These are phyloP conservation scores for Umbellularia californica DNA, from an alignment of 164 flowering plant species.

Conservation along the genomic window DNA sequence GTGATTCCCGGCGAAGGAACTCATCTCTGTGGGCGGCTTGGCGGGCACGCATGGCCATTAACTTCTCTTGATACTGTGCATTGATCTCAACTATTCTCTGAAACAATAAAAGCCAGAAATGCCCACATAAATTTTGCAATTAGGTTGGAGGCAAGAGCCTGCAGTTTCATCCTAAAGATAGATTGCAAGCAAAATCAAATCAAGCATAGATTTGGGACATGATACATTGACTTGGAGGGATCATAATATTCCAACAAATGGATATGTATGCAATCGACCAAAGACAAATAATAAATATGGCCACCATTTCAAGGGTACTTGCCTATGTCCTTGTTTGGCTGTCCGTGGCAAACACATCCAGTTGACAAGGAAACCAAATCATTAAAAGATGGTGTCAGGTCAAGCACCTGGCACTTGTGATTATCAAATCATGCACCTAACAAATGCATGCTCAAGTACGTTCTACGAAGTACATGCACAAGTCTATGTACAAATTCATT, in stretches of 20 bases:
- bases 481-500: not conserved
- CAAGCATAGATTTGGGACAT: not conserved
- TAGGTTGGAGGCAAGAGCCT: too few relatives aligned
- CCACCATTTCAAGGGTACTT: not conserved
- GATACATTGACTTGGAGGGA: not conserved
- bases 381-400: too few relatives aligned
- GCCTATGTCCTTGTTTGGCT: too few relatives aligned
- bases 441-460: not conserved
- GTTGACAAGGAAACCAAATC: too few relatives aligned
- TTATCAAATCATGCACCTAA: not conserved
- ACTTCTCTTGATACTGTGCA: slow-evolving; percentile 41
- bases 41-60: slow-evolving; percentile 39
- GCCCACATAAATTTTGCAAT: not conserved
- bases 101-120: slow-evolving; percentile 11
- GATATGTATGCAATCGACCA: not conserved
- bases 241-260: not conserved
- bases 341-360: too few relatives aligned
- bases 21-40: slow-evolving; percentile 56
- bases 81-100: slow-evolving; percentile 51
- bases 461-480: not conserved
- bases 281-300: too few relatives aligned
- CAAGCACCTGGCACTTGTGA: too few relatives aligned
- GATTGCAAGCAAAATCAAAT: not conserved
- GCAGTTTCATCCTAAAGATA: too few relatives aligned
- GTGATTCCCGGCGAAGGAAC: slow-evolving; percentile 51